These are phyloP conservation scores for Annulohypoxylon moriforme DNA, from an alignment of 495 filamentous ascomycete species.

Conservation along the genomic window DNA sequence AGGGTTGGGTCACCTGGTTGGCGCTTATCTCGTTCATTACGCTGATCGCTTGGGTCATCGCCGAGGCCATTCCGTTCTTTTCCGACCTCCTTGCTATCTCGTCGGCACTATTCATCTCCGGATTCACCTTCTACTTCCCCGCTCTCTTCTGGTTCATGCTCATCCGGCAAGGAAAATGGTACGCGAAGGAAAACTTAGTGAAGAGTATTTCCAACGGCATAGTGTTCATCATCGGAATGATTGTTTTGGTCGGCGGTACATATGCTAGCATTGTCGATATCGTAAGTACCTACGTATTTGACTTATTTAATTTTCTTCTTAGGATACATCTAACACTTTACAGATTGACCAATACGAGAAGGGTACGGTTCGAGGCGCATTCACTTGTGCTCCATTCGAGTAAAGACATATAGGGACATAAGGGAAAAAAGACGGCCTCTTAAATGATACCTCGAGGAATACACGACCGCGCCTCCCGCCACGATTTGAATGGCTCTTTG, in stretches of 20 bases:
- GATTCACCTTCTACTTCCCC: constrained; percentile 74
- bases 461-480: constrained; percentile 1
- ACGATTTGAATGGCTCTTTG: constrained; percentile 15
- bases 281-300: constrained; percentile 52
- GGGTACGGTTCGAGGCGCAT: constrained; percentile 60
- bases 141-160: constrained; percentile 73
- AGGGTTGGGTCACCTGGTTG: constrained; percentile 69
- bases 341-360: constrained; percentile 58
- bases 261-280: constrained; percentile 68
- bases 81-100: constrained; percentile 70
- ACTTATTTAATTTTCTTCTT: neutral
- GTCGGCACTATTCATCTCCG: constrained; percentile 70
- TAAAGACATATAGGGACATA: constrained; percentile 16
- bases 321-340: neutral
- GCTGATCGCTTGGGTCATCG: constrained; percentile 76
- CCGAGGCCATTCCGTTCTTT: constrained; percentile 78
- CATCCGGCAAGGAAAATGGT: constrained; percentile 66
- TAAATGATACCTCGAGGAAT: constrained; percentile 5
- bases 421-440: neutral
- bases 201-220: constrained; percentile 60
- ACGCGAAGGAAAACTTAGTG: constrained; percentile 57
- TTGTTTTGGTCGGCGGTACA: constrained; percentile 67
- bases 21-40: constrained; percentile 68
- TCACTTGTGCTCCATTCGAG: constrained; percentile 56
- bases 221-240: constrained; percentile 65